These are phyloP conservation scores for Alternaria panax DNA, from an alignment of 2,329 filamentous ascomycete genomes.

Conservation along the genomic window DNA sequence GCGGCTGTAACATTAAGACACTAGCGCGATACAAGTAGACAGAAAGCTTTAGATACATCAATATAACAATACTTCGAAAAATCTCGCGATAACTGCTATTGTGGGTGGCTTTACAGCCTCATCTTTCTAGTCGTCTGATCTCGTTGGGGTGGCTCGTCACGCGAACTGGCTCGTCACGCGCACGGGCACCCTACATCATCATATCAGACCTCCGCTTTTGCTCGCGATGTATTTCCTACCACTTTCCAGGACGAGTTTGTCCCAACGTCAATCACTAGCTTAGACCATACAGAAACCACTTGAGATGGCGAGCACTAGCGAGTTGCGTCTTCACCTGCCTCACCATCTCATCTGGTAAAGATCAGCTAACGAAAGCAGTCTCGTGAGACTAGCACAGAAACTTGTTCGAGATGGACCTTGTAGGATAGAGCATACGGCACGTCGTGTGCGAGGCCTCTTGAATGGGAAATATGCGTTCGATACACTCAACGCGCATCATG, in stretches of 20 bases:
- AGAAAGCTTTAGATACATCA: too few species aligned
- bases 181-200: too few species aligned
- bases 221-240: neutral
- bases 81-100: too few species aligned
- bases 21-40: too few species aligned
- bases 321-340: neutral
- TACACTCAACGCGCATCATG: constrained; percentile 42
- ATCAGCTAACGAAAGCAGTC: constrained; percentile 35
- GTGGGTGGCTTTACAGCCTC: too few species aligned
- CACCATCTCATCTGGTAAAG: neutral
- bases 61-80: too few species aligned
- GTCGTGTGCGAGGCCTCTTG: constrained; percentile 45
- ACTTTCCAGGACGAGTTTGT: accelerated
- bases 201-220: neutral
- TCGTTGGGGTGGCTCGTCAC: too few species aligned
- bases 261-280: accelerated
- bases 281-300: neutral
- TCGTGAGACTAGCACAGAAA: constrained; percentile 52
- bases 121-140: too few species aligned
- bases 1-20: too few species aligned
- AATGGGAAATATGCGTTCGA: constrained; percentile 45
- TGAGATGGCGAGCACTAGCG: neutral
- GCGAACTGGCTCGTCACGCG: too few species aligned
- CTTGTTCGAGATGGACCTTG: constrained; percentile 51
- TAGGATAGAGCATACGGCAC: constrained; percentile 35